A percentile compares a stretch with the other conserved stretches of the same genome.
Conservation (phyloP, 108 stramenopile species). For the Fistulifera pelliculosa region DNA sequence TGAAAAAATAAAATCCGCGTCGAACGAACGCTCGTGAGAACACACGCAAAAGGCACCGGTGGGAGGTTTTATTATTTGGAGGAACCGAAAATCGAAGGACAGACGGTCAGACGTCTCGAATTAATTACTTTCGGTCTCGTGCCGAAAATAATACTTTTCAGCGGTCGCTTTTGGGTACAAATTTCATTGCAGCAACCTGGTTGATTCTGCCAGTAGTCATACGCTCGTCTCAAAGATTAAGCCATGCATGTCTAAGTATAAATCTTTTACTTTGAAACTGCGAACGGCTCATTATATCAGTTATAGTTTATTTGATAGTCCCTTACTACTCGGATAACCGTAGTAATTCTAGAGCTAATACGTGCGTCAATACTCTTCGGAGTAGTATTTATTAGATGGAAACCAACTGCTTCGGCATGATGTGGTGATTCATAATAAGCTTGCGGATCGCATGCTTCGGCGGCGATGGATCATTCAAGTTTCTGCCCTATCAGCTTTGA, state of each 20-base stretch:
- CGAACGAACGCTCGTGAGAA: too few relatives aligned
- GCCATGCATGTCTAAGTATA: slow-evolving; percentile 99
- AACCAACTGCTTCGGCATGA: slow-evolving; percentile 86
- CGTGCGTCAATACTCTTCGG: slow-evolving; percentile 85
- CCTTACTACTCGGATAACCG: slow-evolving; percentile 98
- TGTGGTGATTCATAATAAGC: slow-evolving; percentile 95
- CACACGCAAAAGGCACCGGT: too few relatives aligned
- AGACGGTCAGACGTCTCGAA: too few relatives aligned
- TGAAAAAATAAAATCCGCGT: too few relatives aligned
- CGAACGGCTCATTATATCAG: slow-evolving; percentile 99
- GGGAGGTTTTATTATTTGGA: too few relatives aligned
- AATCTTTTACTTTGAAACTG: slow-evolving; percentile 84
- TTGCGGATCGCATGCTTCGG: slow-evolving; percentile 79
- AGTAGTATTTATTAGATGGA: slow-evolving; percentile 95
- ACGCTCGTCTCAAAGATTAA: slow-evolving; percentile 99
- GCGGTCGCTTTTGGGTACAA: too few relatives aligned
- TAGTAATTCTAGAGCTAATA: slow-evolving; percentile 98
- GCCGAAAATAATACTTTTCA: too few relatives aligned
- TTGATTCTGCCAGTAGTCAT: slow-evolving; percentile 99
- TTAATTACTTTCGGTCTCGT: too few relatives aligned
- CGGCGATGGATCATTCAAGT: slow-evolving; percentile 91
- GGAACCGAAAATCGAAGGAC: too few relatives aligned
- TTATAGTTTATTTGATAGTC: slow-evolving; percentile 98
- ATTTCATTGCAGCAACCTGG: slow-evolving; percentile 82
- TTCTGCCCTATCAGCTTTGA: slow-evolving; percentile 98